These are phyloP conservation scores for Coemansia sp. DNA, from an alignment of 192 early-diverging fungal genomes.

Conservation along the genomic window DNA sequence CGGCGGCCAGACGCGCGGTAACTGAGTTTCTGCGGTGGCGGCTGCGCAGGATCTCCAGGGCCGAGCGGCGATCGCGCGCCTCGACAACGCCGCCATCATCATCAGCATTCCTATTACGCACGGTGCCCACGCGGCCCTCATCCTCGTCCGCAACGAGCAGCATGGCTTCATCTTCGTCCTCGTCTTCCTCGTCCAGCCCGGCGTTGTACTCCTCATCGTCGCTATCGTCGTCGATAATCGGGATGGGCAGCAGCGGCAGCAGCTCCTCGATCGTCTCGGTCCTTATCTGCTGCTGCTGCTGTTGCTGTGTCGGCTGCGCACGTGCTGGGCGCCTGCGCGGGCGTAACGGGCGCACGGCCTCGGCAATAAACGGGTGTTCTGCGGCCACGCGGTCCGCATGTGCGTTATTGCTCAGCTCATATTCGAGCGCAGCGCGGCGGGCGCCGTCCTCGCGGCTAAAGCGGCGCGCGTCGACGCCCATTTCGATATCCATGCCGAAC, in stretches of 20 bases:
- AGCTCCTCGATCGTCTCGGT: slow-evolving; percentile 37
- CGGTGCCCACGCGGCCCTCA: not conserved
- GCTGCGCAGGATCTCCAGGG: slow-evolving; percentile 35
- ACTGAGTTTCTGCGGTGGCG: slow-evolving; percentile 20
- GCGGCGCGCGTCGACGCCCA: slow-evolving; percentile 35
- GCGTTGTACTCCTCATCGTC: slow-evolving; percentile 60
- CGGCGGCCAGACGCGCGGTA: not conserved
- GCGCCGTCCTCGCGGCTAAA: slow-evolving; percentile 56
- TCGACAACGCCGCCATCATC: too few relatives aligned
- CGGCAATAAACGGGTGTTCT: slow-evolving; percentile 27
- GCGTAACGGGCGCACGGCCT: slow-evolving; percentile 15
- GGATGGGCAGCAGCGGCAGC: slow-evolving; percentile 49
- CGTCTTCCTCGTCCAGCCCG: slow-evolving; percentile 55
- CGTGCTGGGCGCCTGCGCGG: slow-evolving; percentile 9
- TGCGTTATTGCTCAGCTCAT: slow-evolving; percentile 49
- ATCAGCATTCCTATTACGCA: too few relatives aligned
- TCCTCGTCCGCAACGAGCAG: not conserved
- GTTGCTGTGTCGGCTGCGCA: not conserved
- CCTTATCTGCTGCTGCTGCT: not conserved
- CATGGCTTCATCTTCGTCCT: slow-evolving; percentile 44
- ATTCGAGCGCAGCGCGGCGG: slow-evolving; percentile 43
- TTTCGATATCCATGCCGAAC: slow-evolving; percentile 60
- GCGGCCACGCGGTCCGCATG: slow-evolving; percentile 41
- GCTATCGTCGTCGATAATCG: slow-evolving; percentile 58
- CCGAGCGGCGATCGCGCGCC: slow-evolving; percentile 18